Evolutionary conservation across 345 rosid genomes (phyloP).

Genomic region (Sisymbrium irio): DNA sequence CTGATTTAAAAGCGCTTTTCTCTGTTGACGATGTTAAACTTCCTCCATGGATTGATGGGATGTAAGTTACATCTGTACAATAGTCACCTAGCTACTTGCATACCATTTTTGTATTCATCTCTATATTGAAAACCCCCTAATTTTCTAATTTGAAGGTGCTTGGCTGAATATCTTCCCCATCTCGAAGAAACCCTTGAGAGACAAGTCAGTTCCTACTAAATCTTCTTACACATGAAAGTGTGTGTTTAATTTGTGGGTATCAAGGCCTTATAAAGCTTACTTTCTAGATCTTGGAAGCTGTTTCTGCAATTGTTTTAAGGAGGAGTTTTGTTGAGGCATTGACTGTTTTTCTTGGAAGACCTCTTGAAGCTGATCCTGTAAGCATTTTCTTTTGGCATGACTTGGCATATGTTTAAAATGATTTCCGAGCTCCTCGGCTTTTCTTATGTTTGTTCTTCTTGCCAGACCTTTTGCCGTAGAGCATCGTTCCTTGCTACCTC

Average conservation of each 20-base stretch:
- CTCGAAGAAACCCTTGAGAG: constrained; percentile 80
- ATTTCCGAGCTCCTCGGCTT: constrained; percentile 1
- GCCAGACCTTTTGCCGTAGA: constrained; percentile 76
- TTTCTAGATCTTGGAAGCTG: constrained; percentile 67
- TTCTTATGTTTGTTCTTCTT: constrained; percentile 27
- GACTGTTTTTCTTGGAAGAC: constrained; percentile 70
- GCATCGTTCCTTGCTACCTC: constrained; percentile 66
- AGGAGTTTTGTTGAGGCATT: constrained; percentile 79
- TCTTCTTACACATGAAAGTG: neutral
- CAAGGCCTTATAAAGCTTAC: neutral
- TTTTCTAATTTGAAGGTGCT: constrained; percentile 61
- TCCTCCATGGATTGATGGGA: constrained; percentile 85
- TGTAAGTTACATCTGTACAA: constrained; percentile 48
- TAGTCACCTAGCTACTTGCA: constrained; percentile 16
- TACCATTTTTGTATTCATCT: neutral
- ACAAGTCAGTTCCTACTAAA: constrained; percentile 51
- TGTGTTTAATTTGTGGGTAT: neutral
- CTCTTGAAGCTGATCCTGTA: constrained; percentile 91
- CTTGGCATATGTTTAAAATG: neutral
- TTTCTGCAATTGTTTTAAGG: constrained; percentile 57
- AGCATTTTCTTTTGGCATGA: constrained; percentile 23
- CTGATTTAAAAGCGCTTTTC: constrained; percentile 65
- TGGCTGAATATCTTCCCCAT: constrained; percentile 99
- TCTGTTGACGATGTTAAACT: constrained; percentile 89
- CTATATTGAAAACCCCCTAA: neutral